phyloP scores from a whole-genome alignment of 306 rosid genomes.

The Quercus agrifolia region DNA sequence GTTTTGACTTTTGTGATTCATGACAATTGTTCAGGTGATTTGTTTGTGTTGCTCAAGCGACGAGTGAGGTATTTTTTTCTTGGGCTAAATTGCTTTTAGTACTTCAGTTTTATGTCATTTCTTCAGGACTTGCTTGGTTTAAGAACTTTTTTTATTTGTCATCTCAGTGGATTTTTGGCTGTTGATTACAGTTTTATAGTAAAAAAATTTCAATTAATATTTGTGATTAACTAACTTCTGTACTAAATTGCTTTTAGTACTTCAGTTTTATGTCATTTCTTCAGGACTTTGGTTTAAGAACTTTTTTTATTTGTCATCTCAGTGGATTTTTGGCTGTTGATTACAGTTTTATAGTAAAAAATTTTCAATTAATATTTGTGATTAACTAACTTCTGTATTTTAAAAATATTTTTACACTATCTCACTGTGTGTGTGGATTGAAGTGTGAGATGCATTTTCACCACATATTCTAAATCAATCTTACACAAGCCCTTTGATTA shows the following conservation, averaged over 20 bases:
- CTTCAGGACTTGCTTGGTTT: not conserved
- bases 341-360: not conserved
- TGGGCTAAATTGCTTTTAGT: not conserved
- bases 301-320: not conserved
- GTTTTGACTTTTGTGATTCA: slow-evolving; percentile 31
- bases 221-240: not conserved
- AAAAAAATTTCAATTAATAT: not conserved
- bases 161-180: not conserved
- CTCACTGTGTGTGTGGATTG: not conserved
- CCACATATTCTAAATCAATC: not conserved
- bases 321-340: not conserved
- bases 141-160: not conserved
- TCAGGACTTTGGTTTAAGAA: not conserved
- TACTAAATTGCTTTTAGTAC: not conserved
- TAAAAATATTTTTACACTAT: not conserved
- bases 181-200: not conserved
- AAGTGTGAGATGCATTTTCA: not conserved
- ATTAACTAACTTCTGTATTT: not conserved
- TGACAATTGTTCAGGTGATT: slow-evolving; percentile 46
- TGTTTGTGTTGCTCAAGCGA: slow-evolving; percentile 37
- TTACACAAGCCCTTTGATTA: not conserved
- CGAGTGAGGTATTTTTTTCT: slow-evolving; percentile 44
- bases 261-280: not conserved
- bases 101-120: not conserved
- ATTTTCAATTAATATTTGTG: not conserved